phyloP scores from a whole-genome alignment of 2,329 filamentous ascomycete species.

The Ophiognomonia clavigignenti-juglandacearum region DNA sequence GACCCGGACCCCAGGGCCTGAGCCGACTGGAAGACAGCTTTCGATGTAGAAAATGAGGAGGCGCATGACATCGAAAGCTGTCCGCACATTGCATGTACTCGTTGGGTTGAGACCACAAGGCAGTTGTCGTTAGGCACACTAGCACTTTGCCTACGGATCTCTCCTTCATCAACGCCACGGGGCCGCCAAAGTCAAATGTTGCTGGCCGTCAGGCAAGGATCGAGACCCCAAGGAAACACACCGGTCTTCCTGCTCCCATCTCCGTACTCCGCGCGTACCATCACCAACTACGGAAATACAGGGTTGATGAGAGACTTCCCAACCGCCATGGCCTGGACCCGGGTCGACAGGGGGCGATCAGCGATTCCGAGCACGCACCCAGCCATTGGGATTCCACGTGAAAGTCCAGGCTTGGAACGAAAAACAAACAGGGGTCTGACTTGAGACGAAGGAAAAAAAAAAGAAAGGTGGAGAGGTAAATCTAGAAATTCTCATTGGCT shows the following conservation, averaged over 20 bases:
- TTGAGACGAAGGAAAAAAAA: background rate
- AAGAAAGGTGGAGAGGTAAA: background rate
- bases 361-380: conserved; percentile 7
- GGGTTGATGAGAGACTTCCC: conserved; percentile 7
- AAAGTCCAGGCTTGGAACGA: conserved; percentile 4
- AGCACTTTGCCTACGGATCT: too few relatives aligned
- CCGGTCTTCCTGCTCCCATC: conserved; percentile 11
- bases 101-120: too few relatives aligned
- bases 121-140: too few relatives aligned
- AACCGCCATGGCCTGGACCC: conserved; percentile 4
- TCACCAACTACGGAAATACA: conserved; percentile 6
- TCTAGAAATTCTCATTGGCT: conserved; percentile 13
- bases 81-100: too few relatives aligned
- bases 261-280: too few relatives aligned
- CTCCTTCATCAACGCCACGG: conserved; percentile 2
- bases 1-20: background rate
- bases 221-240: conserved; percentile 6
- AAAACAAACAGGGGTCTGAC: conserved; percentile 1
- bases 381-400: conserved; percentile 15
- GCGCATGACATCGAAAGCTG: background rate
- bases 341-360: conserved; percentile 8
- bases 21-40: background rate
- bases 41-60: background rate
- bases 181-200: conserved; percentile 3
- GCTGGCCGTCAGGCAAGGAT: conserved; percentile 11